phyloP scores from a whole-genome alignment of 305 asterid species.

The Fraxinus ornus region DNA sequence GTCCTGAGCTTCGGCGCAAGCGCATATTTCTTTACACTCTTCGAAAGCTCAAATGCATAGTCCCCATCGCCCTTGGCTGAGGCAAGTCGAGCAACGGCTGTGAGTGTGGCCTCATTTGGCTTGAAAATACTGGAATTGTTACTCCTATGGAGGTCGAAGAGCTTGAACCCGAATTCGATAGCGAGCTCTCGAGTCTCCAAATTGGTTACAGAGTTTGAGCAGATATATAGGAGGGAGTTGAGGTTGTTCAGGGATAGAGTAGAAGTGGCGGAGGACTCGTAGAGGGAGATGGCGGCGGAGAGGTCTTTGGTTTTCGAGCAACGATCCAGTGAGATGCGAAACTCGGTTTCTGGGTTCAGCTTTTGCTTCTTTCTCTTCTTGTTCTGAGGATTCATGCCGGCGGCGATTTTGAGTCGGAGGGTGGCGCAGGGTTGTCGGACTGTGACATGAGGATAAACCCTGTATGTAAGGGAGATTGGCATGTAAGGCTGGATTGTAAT shows the following conservation, averaged over 20 bases:
- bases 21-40: constrained; percentile 48
- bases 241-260: constrained; percentile 57
- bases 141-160: constrained; percentile 40
- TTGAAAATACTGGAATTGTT: constrained; percentile 38
- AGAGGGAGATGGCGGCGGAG: constrained; percentile 62
- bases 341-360: constrained; percentile 63
- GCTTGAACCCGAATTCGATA: constrained; percentile 65
- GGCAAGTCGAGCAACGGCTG: constrained; percentile 75
- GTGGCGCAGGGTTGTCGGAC: neutral
- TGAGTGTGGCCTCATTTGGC: constrained; percentile 81
- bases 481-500: too few relatives aligned
- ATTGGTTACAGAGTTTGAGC: constrained; percentile 55
- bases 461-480: neutral
- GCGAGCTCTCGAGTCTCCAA: constrained; percentile 48
- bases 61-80: constrained; percentile 81
- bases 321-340: constrained; percentile 64
- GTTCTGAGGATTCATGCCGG: constrained; percentile 42
- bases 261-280: constrained; percentile 49
- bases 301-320: constrained; percentile 74
- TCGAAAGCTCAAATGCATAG: constrained; percentile 73
- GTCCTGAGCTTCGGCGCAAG: constrained; percentile 68
- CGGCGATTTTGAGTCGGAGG: constrained; percentile 23
- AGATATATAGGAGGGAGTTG: constrained; percentile 76
- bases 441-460: neutral
- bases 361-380: constrained; percentile 62